Conservation (phyloP, 2,329 filamentous ascomycete species). For the Penicillium expansum region DNA sequence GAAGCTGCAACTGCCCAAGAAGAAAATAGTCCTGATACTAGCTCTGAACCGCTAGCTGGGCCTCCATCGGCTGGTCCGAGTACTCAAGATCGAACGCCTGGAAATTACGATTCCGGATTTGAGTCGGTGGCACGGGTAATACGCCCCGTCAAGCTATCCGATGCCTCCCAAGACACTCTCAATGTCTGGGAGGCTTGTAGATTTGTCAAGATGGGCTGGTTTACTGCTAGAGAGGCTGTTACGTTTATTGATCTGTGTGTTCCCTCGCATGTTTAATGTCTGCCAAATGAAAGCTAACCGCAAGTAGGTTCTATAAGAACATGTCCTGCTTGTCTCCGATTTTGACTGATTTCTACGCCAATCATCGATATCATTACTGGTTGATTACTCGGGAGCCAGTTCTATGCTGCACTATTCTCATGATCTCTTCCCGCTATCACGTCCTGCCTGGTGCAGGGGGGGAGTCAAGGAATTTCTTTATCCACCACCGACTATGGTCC, state of each 20-base stretch:
- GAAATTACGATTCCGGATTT: conserved; percentile 18
- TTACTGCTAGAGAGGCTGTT: conserved; percentile 54
- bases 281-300: not conserved
- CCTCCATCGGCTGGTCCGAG: conserved; percentile 15
- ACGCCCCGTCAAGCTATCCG: conserved; percentile 31
- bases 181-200: conserved; percentile 50
- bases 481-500: conserved; percentile 55
- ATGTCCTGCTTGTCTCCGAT: conserved; percentile 53
- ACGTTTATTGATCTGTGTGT: conserved; percentile 52
- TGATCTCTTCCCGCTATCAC: conserved; percentile 55
- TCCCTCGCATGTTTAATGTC: not conserved
- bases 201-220: conserved; percentile 57
- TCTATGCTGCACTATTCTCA: conserved; percentile 53
- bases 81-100: conserved; percentile 12
- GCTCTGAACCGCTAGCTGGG: conserved; percentile 21
- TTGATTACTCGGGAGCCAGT: conserved; percentile 54
- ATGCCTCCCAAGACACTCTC: conserved; percentile 38
- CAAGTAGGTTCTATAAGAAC: conserved; percentile 48
- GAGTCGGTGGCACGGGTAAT: conserved; percentile 22
- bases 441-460: conserved; percentile 43
- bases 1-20: conserved; percentile 47
- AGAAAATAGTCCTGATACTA: conserved; percentile 33
- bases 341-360: conserved; percentile 49
- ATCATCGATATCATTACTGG: conserved; percentile 49
- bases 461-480: conserved; percentile 51